phyloP scores from a whole-genome alignment of 2,329 filamentous ascomycete genomes.

The Arthroderma sp. region DNA sequence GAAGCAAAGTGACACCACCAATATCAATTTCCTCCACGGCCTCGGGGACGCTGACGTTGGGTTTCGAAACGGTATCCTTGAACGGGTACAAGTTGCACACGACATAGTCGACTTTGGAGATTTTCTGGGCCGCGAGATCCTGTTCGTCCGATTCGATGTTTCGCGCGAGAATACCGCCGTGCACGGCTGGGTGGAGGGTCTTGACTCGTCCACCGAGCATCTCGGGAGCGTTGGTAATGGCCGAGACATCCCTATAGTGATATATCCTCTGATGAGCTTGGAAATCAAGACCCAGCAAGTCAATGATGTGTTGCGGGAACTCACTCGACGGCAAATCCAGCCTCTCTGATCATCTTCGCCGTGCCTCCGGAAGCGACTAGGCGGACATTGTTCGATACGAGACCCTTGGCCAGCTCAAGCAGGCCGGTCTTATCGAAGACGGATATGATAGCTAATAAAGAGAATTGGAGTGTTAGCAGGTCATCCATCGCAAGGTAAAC shows the following conservation, averaged over 20 bases:
- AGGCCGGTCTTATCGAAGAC: slow-evolving; percentile 98
- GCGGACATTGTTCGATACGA: slow-evolving; percentile 77
- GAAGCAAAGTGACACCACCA: slow-evolving; percentile 88
- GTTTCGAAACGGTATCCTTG: slow-evolving; percentile 94
- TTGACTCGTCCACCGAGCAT: slow-evolving; percentile 90
- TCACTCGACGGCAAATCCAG: slow-evolving; percentile 87
- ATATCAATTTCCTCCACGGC: slow-evolving; percentile 99
- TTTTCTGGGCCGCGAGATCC: slow-evolving; percentile 88
- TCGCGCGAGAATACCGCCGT: slow-evolving; percentile 73
- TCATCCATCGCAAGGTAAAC: too few relatives aligned
- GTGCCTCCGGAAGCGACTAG: slow-evolving; percentile 92
- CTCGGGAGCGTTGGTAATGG: slow-evolving; percentile 92
- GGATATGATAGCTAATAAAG: slow-evolving; percentile 64
- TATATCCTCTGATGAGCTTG: too few relatives aligned
- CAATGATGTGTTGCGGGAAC: slow-evolving; percentile 18
- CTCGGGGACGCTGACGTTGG: slow-evolving; percentile 92
- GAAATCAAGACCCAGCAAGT: not conserved
- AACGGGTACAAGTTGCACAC: slow-evolving; percentile 99
- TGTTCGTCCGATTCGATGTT: slow-evolving; percentile 93
- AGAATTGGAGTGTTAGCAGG: too few relatives aligned
- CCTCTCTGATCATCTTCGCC: slow-evolving; percentile 90
- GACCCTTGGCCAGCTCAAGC: slow-evolving; percentile 79
- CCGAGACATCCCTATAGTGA: slow-evolving; percentile 67
- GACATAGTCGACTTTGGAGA: slow-evolving; percentile 87
- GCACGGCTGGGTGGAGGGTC: slow-evolving; percentile 90